Evolutionary conservation across 768 basidiomycete genomes (phyloP), one percentile per base, ranked within the genome.

Genomic region (Amanita exitialis): DNA sequence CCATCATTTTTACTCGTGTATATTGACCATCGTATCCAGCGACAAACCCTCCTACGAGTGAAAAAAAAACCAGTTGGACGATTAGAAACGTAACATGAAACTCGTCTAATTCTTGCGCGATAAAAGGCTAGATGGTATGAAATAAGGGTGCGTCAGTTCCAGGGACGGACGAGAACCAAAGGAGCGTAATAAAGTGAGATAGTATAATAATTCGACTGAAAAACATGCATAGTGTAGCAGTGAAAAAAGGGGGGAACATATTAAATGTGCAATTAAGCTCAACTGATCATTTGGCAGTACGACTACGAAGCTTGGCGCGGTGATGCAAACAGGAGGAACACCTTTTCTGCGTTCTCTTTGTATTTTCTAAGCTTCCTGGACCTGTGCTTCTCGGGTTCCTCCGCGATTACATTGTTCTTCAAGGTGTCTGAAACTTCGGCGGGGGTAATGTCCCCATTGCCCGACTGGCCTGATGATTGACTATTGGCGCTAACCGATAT

Each of bases 331-430:
- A 91, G 70, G 28, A 87, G 87, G 52, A 91, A 74, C 50, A 91
- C 77, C 57, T 90, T 90, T 71, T 90, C 88, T 2, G 89, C 87
- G 54, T 83, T 85, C 61, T 89, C 83, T 69, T 90, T 90, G 71
- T 88, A 87, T 69, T 83, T 89, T 74, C 83, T 86, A 65, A 88
- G 64, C 66, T 85, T 90, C 72, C 79, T 87, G 60, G 65, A 80
- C 77, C 77, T 83, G 54, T 72, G 69, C 53, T 77, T 69, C 45
- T 74, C 74, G 54, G 73, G 69, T 52, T 77, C 70, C 46, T 75
- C 73, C n/a, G 28, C 28, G 20, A 28, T 25, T 7, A 9, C 16
- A n/a, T 30, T 35, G 18, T 12, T 38, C 49, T 28, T 50, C 7
- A 43, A 6, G 30, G 39, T 50, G n/a, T 50, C 49, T n/a, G 47